phyloP scores from a whole-genome alignment of 768 basidiomycete genomes.

The Tylopilus vinaceipallidus region DNA sequence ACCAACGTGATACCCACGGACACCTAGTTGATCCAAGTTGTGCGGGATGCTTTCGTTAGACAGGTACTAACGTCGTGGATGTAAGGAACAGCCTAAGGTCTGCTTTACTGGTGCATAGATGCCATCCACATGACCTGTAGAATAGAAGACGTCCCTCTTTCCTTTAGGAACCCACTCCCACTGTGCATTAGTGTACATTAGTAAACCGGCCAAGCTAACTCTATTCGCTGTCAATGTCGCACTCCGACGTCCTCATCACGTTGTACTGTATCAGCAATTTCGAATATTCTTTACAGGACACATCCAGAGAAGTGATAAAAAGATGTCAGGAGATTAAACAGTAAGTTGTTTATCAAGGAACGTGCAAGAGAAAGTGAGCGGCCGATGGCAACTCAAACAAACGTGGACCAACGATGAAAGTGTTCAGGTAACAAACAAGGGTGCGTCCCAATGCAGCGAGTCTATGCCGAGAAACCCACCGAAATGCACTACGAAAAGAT shows the following conservation, averaged over 20 bases:
- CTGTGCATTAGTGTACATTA: not conserved
- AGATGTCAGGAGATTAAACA: slow-evolving; percentile 1
- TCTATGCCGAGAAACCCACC: slow-evolving; percentile 3
- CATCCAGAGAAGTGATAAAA: not conserved
- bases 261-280: no score
- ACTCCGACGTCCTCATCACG: not conserved
- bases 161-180: not conserved
- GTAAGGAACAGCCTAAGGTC: not conserved
- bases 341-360: slow-evolving; percentile 9
- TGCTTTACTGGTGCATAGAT: not conserved
- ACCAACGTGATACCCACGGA: slow-evolving; percentile 5
- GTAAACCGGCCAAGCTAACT: no score
- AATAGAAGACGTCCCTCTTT: not conserved
- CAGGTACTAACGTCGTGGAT: not conserved
- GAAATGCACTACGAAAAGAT: not conserved
- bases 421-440: not conserved
- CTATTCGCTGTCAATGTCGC: not conserved
- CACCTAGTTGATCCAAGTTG: not conserved
- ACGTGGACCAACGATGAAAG: not conserved
- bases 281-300: slow-evolving; percentile 10
- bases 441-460: not conserved
- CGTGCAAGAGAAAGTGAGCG: not conserved
- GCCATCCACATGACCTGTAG: not conserved
- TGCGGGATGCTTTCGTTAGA: not conserved
- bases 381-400: not conserved